Percentiles rank a stretch among this genome's conserved stretches.
phyloP scores from a whole-genome alignment of 1,284 basidiomycete genomes.

The Puccinia hordei region DNA sequence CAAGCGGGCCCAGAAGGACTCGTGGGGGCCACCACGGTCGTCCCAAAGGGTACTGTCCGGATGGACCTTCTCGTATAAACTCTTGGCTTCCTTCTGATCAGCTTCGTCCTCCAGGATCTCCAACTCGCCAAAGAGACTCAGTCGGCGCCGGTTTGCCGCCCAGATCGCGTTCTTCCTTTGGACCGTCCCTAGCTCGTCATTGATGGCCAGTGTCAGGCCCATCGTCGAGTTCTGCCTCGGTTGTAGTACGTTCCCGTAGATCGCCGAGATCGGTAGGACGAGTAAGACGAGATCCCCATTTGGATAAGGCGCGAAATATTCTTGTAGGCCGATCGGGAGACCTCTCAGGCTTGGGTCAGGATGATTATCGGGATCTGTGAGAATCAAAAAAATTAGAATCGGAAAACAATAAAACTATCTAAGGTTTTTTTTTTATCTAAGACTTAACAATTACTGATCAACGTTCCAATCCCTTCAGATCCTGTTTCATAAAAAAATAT shows the following conservation, averaged over 20 bases:
- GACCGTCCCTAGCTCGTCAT: conserved; percentile 37
- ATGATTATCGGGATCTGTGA: conserved; percentile 18
- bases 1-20: conserved; percentile 29
- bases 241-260: conserved; percentile 36
- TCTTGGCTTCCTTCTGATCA: conserved; percentile 5
- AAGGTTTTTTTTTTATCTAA: background rate
- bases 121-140: conserved; percentile 34
- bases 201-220: conserved; percentile 21
- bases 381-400: background rate
- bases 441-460: conserved; percentile 36
- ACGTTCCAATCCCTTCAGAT: conserved; percentile 45
- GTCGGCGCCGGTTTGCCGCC: conserved; percentile 36
- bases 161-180: conserved; percentile 18
- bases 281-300: conserved; percentile 44
- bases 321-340: conserved; percentile 32
- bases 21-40: conserved; percentile 18
- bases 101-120: background rate
- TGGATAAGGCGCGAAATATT: conserved; percentile 48
- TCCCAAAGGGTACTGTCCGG: conserved; percentile 39
- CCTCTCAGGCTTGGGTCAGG: conserved; percentile 16
- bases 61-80: conserved; percentile 35
- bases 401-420: background rate
- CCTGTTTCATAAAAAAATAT: background rate
- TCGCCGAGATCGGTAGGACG: conserved; percentile 38
- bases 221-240: background rate